Evolutionary conservation across 2,329 filamentous ascomycete genomes (phyloP), one percentile per base, ranked within the genome.

Genomic region (Penicillium sp.): DNA sequence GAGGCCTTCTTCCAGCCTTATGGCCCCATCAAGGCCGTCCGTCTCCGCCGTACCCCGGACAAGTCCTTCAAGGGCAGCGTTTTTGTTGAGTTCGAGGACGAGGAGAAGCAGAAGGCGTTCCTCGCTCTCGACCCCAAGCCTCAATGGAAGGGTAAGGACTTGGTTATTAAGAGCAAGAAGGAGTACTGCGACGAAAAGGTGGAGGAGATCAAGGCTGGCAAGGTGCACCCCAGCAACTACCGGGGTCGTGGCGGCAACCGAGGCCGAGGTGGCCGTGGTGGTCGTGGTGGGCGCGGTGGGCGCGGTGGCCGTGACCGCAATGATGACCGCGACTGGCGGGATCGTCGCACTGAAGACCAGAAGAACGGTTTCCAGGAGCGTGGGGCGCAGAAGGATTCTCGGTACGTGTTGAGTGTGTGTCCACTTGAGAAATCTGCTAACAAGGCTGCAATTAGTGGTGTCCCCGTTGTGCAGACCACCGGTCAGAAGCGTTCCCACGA

Each of bases 11-110:
- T 97, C 68, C 77, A 83, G 46, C 79, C 84, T 48, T 90, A 83
- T 66, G 91, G 90, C 38, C 78, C 86, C 26, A 80, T 88, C 60
- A 88, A 87, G 62, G 81, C 84, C 38, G 84, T 98, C 52, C 90
- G 91, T 64, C 85, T 98, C 53, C 88, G 94, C 58, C 89, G 93
- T 56, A 76, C 78, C 35, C 74, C 84, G 50, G 72, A 79, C 40
- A 83, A 82, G 61, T 73, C 78, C 42, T 98, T 97, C 83, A 98
- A 98, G 79, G 89, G 91, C 58, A 95, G 89, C 57, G 88, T 95
- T 48, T 97, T 96, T 65, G 88, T 95, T 56, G 91, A 96, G 70
- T 98, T 97, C 69, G 78, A 81, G 52, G 80, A 81, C 40, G 85
- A 89, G 62, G 87, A 94, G 57, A 78, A 81, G 18, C 84, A 87